Evolutionary conservation across 768 basidiomycete species (phyloP), one percentile per base, ranked within the genome.

Genomic region (Pholiota conissans): DNA sequence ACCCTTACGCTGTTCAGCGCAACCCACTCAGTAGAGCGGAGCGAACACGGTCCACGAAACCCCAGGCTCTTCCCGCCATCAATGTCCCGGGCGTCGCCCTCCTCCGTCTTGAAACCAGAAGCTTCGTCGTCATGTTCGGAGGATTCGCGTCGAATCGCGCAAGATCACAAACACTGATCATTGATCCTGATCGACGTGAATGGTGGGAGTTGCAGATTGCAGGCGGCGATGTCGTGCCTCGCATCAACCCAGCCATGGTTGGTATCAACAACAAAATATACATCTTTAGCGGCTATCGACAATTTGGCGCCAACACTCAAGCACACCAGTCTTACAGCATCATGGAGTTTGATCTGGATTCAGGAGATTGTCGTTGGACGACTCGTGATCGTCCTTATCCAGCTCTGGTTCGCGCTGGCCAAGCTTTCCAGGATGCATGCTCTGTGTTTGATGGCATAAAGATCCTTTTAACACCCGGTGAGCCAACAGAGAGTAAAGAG

Each of bases 111-210:
- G 46, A 62, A 13, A 61, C 61, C 1, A 55, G 57, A 0, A 53
- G 53, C 2, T 70, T 66, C 49, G 37, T 72, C 3, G 56, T 72
- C 13, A 34, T 74, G 18, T 74, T 73, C 50, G 73, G 70, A 7
- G 73, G 73, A 2, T 60, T 61, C 27, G 56, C 66, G 29, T 26
- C 4, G 18, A 46, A 53, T 2, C 34, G n/a, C 2, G 42, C 55
- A 3, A 56, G 40, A 6, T 67, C 64, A 0, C 20, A 53, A 2
- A 34, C 64, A 14, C 63, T 71, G 40, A 59, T 68, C 3, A 48
- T 72, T n/a, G 61, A 70, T 29, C 57, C 67, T 8, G 55, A 59
- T 11, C 22, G 42, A 5, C 39, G 28, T 10, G 58, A 62, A 42
- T 72, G 70, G 71, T 72, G 66, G 66, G 52, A 60, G 20, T 55